Evolutionary conservation across 2,329 filamentous ascomycete species (phyloP), one percentile per base, ranked within the genome.

Genomic region (Fusarium kyushuense): DNA sequence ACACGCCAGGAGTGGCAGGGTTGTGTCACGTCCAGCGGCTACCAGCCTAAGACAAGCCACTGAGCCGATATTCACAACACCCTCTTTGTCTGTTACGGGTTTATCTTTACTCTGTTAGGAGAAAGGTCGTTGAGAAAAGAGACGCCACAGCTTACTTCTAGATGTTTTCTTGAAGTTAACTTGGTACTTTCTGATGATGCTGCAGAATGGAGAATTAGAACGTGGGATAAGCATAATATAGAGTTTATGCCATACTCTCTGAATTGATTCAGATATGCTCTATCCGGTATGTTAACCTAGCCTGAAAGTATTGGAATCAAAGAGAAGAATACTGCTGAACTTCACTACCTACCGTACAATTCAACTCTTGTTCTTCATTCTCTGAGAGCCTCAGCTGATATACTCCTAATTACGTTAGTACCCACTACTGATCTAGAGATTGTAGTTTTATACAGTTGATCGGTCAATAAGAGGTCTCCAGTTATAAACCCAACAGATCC

Each of bases 1-100:
- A 72, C 48, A 62, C 62, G 54, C 42, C 45, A 54, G 51, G 41
- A 43, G 55, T 58, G 52, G 63, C 53, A 63, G 67, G 65, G 65
- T 58, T 56, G 27, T 63, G 58, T 57, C 41, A 54, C 49, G 46
- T 42, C 54, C 42, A 54, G 65, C 62, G 65, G 52, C 61, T 69
- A 68, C 33, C 21, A 43, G 38, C 30, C 58, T 35, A 63, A 38
- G 58, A 49, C 60, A 63, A 63, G 52, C 58, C 60, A 60, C 46
- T 36, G 35, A 38, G 10, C 45, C 13, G 41, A 57, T 6, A 47
- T 48, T 36, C 17, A 32, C 21, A 23, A 46, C 52, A 65, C 52
- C 65, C 42, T 69, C 65, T 46, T 53, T 63, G 40, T 52, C 19
- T 25, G 30, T 27, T 42, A n/a, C 29, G 51, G 58, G 48, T 48